These are phyloP conservation scores for Ophiosphaerella herpotricha DNA, from an alignment of 2,329 filamentous ascomycete species.

Conservation along the genomic window DNA sequence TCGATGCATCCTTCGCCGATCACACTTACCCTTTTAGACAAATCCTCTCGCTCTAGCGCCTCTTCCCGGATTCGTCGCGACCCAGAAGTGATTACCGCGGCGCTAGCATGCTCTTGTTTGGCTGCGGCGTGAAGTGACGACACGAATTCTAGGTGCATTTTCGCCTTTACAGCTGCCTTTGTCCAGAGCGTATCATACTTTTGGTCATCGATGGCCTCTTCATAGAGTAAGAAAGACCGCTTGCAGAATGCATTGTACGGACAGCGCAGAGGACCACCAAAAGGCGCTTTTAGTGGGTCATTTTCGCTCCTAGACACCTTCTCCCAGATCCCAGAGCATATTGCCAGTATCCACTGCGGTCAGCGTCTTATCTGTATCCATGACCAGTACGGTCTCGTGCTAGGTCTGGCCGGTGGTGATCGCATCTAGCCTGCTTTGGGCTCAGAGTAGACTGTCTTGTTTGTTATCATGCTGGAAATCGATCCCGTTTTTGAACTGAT, in stretches of 20 bases:
- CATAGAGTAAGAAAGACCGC: conserved; percentile 58
- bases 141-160: conserved; percentile 56
- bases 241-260: conserved; percentile 62
- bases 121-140: conserved; percentile 47
- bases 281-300: conserved; percentile 51
- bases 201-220: conserved; percentile 46
- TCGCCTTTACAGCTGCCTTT: conserved; percentile 48
- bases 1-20: conserved; percentile 58
- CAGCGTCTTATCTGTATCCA: conserved; percentile 65
- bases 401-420: neutral
- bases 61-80: conserved; percentile 60
- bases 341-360: conserved; percentile 55
- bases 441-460: conserved; percentile 6
- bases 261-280: conserved; percentile 53
- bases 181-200: conserved; percentile 54
- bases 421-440: conserved; percentile 39
- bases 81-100: conserved; percentile 62
- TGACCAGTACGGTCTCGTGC: conserved; percentile 55
- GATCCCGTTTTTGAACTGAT: neutral
- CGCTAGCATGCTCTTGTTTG: conserved; percentile 47
- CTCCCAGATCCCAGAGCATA: conserved; percentile 61
- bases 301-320: conserved; percentile 3
- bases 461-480: conserved; percentile 49
- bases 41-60: conserved; percentile 52
- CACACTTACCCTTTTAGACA: conserved; percentile 53